Conservation (phyloP, 2,329 filamentous ascomycete genomes). For the Capronia epimyces region DNA sequence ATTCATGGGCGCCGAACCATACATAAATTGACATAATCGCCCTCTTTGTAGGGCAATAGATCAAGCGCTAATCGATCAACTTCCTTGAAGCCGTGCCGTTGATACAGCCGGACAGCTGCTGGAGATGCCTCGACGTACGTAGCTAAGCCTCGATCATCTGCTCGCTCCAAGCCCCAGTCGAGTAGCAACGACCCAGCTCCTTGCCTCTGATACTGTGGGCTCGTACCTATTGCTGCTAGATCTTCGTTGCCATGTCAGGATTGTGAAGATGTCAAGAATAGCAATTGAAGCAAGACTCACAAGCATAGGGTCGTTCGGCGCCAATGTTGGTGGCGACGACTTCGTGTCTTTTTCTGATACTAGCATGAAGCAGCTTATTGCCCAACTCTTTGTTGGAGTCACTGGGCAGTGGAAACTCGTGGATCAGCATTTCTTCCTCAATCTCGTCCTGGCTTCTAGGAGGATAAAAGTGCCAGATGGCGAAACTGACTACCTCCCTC, state of each 20-base stretch:
- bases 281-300: slow-evolving; percentile 7
- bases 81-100: slow-evolving; percentile 19
- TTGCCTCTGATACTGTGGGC: slow-evolving; percentile 19
- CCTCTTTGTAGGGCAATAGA: slow-evolving; percentile 12
- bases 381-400: slow-evolving; percentile 23
- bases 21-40: slow-evolving; percentile 19
- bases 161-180: slow-evolving; percentile 21
- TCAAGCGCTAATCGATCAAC: slow-evolving; percentile 18
- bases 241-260: not conserved
- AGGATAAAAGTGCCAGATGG: slow-evolving; percentile 25
- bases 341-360: slow-evolving; percentile 23
- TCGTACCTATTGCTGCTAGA: slow-evolving; percentile 21
- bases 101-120: slow-evolving; percentile 13
- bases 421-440: slow-evolving; percentile 16
- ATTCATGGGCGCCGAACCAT: slow-evolving; percentile 12
- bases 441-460: slow-evolving; percentile 17
- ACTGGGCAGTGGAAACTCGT: slow-evolving; percentile 16
- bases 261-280: not conserved
- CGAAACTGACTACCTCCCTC: slow-evolving; percentile 22
- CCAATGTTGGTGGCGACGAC: slow-evolving; percentile 17
- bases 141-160: slow-evolving; percentile 20
- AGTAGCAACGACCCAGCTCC: slow-evolving; percentile 21
- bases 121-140: slow-evolving; percentile 21
- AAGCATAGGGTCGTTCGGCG: slow-evolving; percentile 14
- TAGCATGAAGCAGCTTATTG: slow-evolving; percentile 17